A percentile compares a stretch with the other conserved stretches of the same genome.
These are phyloP conservation scores for Theobroma grandiflorum DNA, from an alignment of 441 rosid genomes.

Conservation along the genomic window DNA sequence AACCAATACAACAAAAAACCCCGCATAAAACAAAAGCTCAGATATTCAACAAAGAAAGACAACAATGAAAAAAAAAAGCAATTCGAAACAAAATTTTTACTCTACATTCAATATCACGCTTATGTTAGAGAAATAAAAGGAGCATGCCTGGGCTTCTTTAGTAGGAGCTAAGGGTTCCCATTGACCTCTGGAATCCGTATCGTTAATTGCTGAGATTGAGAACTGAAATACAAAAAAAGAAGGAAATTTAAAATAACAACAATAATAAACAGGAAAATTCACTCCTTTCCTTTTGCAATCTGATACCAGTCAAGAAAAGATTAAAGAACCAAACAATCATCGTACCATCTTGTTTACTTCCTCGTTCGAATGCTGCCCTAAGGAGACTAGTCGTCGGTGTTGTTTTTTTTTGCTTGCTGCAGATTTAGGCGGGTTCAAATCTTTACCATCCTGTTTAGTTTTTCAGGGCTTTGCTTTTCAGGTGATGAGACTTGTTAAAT, in stretches of 20 bases:
- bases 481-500: neutral
- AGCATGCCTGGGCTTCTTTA: slow-evolving; percentile 91
- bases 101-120: neutral
- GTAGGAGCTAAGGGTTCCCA: slow-evolving; percentile 99
- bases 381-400: slow-evolving; percentile 23
- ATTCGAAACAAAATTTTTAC: slow-evolving; percentile 5
- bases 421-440: slow-evolving; percentile 35
- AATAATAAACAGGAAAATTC: neutral
- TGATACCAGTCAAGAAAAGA: neutral
- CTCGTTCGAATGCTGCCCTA: slow-evolving; percentile 6
- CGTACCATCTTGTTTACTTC: slow-evolving; percentile 45
- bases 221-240: slow-evolving; percentile 54
- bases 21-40: slow-evolving; percentile 8
- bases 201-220: slow-evolving; percentile 95
- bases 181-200: slow-evolving; percentile 74
- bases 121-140: slow-evolving; percentile 23
- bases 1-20: neutral
- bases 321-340: slow-evolving; percentile 24
- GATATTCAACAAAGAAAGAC: slow-evolving; percentile 14
- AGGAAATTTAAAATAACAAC: neutral
- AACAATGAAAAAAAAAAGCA: slow-evolving; percentile 12
- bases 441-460: neutral
- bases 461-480: neutral
- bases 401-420: slow-evolving; percentile 26
- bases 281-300: slow-evolving; percentile 6